phyloP scores from a whole-genome alignment of 2,329 filamentous ascomycete genomes.

The Alternaria ethzedia region DNA sequence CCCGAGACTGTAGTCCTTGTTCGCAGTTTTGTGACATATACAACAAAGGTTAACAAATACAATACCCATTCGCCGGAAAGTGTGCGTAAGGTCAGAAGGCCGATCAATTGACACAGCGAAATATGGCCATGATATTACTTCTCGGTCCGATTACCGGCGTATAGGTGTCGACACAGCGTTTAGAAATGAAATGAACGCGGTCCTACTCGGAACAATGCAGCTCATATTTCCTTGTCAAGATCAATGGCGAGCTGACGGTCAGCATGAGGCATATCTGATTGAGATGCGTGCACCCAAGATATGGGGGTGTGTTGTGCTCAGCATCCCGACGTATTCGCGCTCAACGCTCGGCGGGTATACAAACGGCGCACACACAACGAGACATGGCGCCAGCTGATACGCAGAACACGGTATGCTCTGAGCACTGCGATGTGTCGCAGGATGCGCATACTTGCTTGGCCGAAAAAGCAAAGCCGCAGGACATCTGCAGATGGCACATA shows the following conservation, averaged over 20 bases:
- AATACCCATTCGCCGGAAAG: background rate
- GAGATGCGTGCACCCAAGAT: background rate
- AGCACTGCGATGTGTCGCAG: background rate
- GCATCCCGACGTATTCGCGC: background rate
- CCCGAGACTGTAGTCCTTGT: background rate
- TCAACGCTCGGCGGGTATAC: background rate
- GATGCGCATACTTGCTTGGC: background rate
- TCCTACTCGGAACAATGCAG: background rate
- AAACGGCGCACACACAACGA: background rate
- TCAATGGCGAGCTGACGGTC: no score
- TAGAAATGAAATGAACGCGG: background rate
- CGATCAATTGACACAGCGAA: background rate
- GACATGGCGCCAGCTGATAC: background rate
- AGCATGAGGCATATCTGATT: background rate
- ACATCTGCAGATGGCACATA: background rate
- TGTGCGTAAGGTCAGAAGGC: background rate
- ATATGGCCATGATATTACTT: background rate
- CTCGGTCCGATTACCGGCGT: background rate
- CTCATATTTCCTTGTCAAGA: background rate
- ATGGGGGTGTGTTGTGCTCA: background rate
- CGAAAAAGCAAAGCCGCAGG: background rate
- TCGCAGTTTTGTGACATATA: background rate
- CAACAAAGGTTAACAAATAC: background rate
- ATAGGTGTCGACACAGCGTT: background rate
- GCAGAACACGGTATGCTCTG: background rate